Evolutionary conservation across 148 eudicot species (phyloP), one percentile per base, ranked within the genome.

Genomic region (Cornus kousa): DNA sequence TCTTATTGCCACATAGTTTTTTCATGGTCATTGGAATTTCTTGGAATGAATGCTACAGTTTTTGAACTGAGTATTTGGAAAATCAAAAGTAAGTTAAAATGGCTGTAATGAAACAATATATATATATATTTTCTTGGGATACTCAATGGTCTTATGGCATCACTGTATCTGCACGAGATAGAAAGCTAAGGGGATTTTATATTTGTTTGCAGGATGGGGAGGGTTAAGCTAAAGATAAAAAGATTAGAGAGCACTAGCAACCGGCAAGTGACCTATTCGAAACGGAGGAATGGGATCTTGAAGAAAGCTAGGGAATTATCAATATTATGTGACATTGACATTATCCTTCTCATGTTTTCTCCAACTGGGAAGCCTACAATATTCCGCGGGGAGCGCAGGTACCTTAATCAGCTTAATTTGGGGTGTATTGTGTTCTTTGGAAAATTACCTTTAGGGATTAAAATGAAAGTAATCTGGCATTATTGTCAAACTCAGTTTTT

Each of bases 211-310:
- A 82, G 86, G 77, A 92, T 92, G 97, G 97, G 97, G 83, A 90
- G 97, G 86, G 97, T 92, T 84, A 92, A 92, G 85, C 73, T 92
- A 50, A 90, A 92, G 86, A 92, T 92, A 37, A 90, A 90, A 84
- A 89, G 87, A 79, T 79, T 92, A 79, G 97, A 92, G 79, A 92
- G 85, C 81, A 89, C 81, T 64, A 87, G 89, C 82, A 92, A 82
- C 70, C 87, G 94, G 50, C 97, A 92, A 84, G 89, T 92, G 76
- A 92, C 97, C 14, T 92, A 86, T 76, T 89, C 96, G 0, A 92
- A 92, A 80, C 80, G 97, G 75, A 86, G 91, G 59, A 86, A 74
- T 80, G 97, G 97, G 35, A 92, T 92, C 53, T 72, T 89, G 68
- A 92, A 92, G 89, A 92, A 92, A 77, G 93, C 97, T 31, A 87